A percentile compares a stretch with the other conserved stretches of the same genome.
Evolutionary conservation across 768 basidiomycete genomes (phyloP).

Genomic region (Boletellus ananas): DNA sequence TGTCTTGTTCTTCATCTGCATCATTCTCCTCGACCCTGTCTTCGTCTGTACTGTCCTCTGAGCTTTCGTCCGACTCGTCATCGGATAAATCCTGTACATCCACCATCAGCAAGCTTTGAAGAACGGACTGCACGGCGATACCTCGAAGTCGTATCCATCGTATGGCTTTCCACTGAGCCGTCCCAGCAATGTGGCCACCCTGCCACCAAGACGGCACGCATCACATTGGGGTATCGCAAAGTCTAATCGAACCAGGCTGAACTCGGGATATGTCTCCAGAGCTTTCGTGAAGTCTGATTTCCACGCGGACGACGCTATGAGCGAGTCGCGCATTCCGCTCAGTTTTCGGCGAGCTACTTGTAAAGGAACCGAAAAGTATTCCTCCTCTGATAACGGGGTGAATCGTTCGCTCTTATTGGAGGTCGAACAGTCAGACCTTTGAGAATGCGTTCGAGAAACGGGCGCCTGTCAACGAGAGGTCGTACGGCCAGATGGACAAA

Average conservation of each 20-base stretch:
- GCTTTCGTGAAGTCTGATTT: conserved; percentile 58
- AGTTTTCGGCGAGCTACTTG: conserved; percentile 66
- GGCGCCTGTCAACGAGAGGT: conserved; percentile 44
- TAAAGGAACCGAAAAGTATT: conserved; percentile 74
- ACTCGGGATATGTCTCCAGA: conserved; percentile 64
- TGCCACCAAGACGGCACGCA: conserved; percentile 74
- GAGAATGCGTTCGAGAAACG: conserved; percentile 51
- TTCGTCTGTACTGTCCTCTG: conserved; percentile 17
- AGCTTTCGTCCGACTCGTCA: conserved; percentile 24
- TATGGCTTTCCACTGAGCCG: conserved; percentile 68
- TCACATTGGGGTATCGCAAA: conserved; percentile 68
- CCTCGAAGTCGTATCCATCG: conserved; percentile 65
- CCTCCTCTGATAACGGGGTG: conserved; percentile 39
- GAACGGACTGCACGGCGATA: conserved; percentile 18
- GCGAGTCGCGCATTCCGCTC: conserved; percentile 62
- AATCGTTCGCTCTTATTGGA: not conserved
- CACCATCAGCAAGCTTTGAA: not conserved
- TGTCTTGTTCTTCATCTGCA: conserved; percentile 4
- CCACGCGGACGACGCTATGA: conserved; percentile 87
- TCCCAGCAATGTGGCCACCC: conserved; percentile 61
- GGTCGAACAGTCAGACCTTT: conserved; percentile 37
- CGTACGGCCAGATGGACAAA: conserved; percentile 79
- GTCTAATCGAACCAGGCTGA: conserved; percentile 49
- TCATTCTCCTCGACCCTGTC: conserved; percentile 6
- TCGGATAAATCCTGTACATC: conserved; percentile 16